Evolutionary conservation across 1,284 basidiomycete species (phyloP).

Genomic region (Schizophyllum commune): DNA sequence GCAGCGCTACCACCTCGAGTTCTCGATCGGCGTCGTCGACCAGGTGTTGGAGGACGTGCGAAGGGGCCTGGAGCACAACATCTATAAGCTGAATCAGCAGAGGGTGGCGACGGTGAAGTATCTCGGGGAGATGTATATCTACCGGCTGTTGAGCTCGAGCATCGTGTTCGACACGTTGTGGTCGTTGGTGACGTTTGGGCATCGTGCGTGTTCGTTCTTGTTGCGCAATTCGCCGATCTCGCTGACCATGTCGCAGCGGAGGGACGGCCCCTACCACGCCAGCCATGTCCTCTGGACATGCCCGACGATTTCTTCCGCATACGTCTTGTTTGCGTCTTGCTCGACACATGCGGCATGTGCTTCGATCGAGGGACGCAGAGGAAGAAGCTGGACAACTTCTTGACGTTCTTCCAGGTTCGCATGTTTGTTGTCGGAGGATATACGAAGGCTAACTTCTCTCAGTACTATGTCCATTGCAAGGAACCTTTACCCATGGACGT

Average conservation of each 20-base stretch:
- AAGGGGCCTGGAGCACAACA: conserved; percentile 87
- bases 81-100: conserved; percentile 93
- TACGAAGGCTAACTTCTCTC: conserved; percentile 1
- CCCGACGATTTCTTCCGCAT: conserved; percentile 96
- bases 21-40: conserved; percentile 85
- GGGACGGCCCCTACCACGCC: conserved; percentile 80
- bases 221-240: conserved; percentile 8
- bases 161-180: conserved; percentile 94
- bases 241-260: conserved; percentile 49
- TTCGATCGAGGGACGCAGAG: conserved; percentile 90
- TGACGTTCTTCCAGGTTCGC: conserved; percentile 86
- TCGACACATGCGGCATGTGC: conserved; percentile 97
- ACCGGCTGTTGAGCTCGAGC: conserved; percentile 83
- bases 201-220: conserved; percentile 56
- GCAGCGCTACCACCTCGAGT: conserved; percentile 86
- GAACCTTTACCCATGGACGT: conserved; percentile 89
- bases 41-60: conserved; percentile 92
- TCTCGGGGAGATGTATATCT: conserved; percentile 96
- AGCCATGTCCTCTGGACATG: conserved; percentile 75
- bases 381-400: conserved; percentile 88
- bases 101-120: conserved; percentile 89
- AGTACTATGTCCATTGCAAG: conserved; percentile 91
- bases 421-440: neutral
- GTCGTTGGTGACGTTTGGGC: conserved; percentile 94
- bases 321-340: conserved; percentile 82